Percentiles rank a stretch among this genome's conserved stretches.
Evolutionary conservation across 495 filamentous ascomycete genomes (phyloP).

Genomic region (Annulohypoxylon maeteangense): DNA sequence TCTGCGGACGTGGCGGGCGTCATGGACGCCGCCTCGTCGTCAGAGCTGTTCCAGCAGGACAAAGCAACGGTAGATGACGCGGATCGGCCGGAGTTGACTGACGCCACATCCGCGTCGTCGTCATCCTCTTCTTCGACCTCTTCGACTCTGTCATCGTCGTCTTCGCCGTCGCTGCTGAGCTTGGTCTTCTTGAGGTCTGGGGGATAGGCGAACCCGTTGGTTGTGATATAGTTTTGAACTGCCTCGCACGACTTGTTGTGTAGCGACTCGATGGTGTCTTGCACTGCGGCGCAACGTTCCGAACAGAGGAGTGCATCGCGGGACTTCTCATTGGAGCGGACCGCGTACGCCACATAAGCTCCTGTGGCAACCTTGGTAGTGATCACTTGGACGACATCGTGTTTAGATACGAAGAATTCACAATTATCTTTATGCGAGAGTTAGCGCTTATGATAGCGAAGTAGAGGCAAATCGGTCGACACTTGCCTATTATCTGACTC

Average conservation of each 20-base stretch:
- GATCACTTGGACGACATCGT: constrained; percentile 48
- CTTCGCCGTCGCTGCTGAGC: constrained; percentile 6
- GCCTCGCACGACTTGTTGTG: constrained; percentile 52
- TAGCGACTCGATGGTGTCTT: constrained; percentile 45
- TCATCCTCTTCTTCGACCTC: constrained; percentile 39
- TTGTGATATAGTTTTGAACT: constrained; percentile 50
- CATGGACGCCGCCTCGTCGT: constrained; percentile 42
- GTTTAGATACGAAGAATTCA: constrained; percentile 47
- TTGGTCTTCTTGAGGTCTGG: constrained; percentile 28
- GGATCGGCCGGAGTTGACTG: constrained; percentile 38
- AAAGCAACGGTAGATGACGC: constrained; percentile 44
- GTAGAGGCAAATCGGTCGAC: background rate
- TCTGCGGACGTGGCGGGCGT: constrained; percentile 25
- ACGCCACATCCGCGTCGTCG: constrained; percentile 9
- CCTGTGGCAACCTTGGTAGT: constrained; percentile 48
- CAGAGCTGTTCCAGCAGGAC: constrained; percentile 45
- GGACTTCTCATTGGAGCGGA: constrained; percentile 42
- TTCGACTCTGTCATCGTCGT: constrained; percentile 20
- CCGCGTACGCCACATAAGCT: constrained; percentile 48
- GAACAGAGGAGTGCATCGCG: constrained; percentile 50
- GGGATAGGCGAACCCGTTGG: constrained; percentile 49
- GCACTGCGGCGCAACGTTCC: constrained; percentile 30
- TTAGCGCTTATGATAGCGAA: background rate
- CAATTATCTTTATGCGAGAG: constrained; percentile 50
- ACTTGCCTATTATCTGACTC: constrained; percentile 43